Evolutionary conservation across 2,329 filamentous ascomycete species (phyloP).

Genomic region (Onygenales sp.): DNA sequence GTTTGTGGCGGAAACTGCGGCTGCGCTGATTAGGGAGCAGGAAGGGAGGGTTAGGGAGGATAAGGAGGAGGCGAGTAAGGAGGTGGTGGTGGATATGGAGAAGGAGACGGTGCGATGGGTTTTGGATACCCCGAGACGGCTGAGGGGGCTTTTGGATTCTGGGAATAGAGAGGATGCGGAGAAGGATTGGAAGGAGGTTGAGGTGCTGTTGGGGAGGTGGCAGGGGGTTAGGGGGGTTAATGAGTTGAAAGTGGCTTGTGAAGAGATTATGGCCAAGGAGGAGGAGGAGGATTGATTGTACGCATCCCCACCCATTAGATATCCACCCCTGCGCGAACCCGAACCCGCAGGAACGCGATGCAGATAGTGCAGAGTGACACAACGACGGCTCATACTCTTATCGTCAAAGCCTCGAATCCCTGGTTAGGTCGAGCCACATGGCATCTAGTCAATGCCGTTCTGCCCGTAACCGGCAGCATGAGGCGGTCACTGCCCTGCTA

Average conservation of each 20-base stretch:
- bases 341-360: too few species aligned
- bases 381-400: too few species aligned
- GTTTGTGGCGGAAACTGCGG: conserved; percentile 36
- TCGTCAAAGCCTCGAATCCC: too few species aligned
- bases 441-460: too few species aligned
- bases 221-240: conserved; percentile 33
- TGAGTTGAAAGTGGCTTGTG: conserved; percentile 30
- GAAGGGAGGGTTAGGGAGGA: conserved; percentile 22
- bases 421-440: too few species aligned
- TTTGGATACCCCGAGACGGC: conserved; percentile 28
- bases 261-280: conserved; percentile 24
- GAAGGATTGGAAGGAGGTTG: conserved; percentile 33
- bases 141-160: conserved; percentile 28
- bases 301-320: too few species aligned
- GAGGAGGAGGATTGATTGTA: conserved; percentile 3
- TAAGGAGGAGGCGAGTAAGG: conserved; percentile 15
- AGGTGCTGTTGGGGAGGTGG: conserved; percentile 32
- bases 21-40: conserved; percentile 29
- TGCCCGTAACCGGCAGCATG: too few species aligned
- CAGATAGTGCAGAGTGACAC: too few species aligned
- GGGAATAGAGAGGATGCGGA: conserved; percentile 31
- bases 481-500: too few species aligned
- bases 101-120: conserved; percentile 38
- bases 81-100: conserved; percentile 18
- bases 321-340: too few species aligned